Evolutionary conservation across 2,329 filamentous ascomycete genomes (phyloP).

Genomic region (Talaromyces piceae): DNA sequence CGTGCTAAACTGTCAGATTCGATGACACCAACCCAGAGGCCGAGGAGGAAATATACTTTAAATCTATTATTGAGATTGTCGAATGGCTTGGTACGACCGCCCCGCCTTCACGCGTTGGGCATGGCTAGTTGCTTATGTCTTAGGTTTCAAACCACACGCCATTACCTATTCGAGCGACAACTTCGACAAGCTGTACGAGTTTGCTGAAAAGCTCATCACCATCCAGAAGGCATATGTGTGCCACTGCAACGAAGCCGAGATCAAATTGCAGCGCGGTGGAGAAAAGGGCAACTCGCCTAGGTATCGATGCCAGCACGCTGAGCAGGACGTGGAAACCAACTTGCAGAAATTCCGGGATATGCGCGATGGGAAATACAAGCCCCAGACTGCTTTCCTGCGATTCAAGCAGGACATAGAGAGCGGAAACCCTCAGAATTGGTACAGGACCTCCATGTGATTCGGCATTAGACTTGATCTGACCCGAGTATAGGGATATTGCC

Average conservation of each 20-base stretch:
- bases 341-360: slow-evolving; percentile 79
- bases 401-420: slow-evolving; percentile 83
- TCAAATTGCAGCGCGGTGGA: slow-evolving; percentile 76
- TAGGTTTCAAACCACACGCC: slow-evolving; percentile 70
- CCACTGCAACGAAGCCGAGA: slow-evolving; percentile 70
- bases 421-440: slow-evolving; percentile 79
- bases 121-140: background rate
- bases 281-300: slow-evolving; percentile 57
- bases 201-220: slow-evolving; percentile 75
- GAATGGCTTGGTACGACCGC: slow-evolving; percentile 52
- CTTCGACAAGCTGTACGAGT: slow-evolving; percentile 78
- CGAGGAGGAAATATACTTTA: slow-evolving; percentile 84
- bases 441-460: background rate
- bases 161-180: slow-evolving; percentile 89
- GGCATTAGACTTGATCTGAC: background rate
- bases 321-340: slow-evolving; percentile 67
- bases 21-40: slow-evolving; percentile 95
- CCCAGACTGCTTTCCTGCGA: slow-evolving; percentile 73
- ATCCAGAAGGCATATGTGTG: slow-evolving; percentile 71
- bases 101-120: background rate
- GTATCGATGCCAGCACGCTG: slow-evolving; percentile 73
- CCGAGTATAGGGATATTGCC: slow-evolving; percentile 61
- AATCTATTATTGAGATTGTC: slow-evolving; percentile 78
- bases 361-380: slow-evolving; percentile 84
- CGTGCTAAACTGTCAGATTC: slow-evolving; percentile 51